Conservation (phyloP, 2,329 filamentous ascomycete genomes). For the Acephala macrosclerotiorum region DNA sequence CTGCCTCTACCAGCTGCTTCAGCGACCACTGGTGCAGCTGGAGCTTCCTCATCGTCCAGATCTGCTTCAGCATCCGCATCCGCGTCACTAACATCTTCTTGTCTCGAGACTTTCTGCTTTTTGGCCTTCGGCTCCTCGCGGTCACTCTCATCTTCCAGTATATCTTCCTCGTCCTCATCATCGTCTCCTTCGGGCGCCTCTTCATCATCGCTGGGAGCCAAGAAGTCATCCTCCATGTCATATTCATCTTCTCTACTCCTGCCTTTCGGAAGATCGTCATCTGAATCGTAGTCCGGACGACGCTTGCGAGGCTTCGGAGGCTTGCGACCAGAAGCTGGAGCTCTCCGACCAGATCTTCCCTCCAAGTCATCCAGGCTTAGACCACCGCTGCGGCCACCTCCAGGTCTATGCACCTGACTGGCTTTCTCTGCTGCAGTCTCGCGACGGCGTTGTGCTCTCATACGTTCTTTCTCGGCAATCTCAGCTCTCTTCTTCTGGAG, state of each 20-base stretch:
- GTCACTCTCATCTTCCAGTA: constrained; percentile 55
- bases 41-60: constrained; percentile 56
- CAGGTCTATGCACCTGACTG: constrained; percentile 47
- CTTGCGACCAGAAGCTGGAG: constrained; percentile 59
- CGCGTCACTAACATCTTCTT: constrained; percentile 52
- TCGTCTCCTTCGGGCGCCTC: constrained; percentile 57
- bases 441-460: constrained; percentile 69
- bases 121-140: constrained; percentile 42
- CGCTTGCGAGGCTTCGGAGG: constrained; percentile 58
- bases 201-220: constrained; percentile 79
- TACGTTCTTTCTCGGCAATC: constrained; percentile 75
- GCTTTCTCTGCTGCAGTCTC: constrained; percentile 71
- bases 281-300: constrained; percentile 75
- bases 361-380: constrained; percentile 76
- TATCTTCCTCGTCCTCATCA: constrained; percentile 57
- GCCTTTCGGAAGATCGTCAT: constrained; percentile 71
- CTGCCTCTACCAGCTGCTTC: constrained; percentile 49
- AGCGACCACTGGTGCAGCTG: constrained; percentile 46
- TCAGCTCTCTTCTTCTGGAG: constrained; percentile 78
- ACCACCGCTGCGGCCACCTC: constrained; percentile 57
- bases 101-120: constrained; percentile 43
- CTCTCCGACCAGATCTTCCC: constrained; percentile 58
- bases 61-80: constrained; percentile 62
- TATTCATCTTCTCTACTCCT: constrained; percentile 74
- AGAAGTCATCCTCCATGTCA: constrained; percentile 80